Base-by-base conservation (phyloP, 208 protist genomes). In the Acanthamoeba quina region DNA sequence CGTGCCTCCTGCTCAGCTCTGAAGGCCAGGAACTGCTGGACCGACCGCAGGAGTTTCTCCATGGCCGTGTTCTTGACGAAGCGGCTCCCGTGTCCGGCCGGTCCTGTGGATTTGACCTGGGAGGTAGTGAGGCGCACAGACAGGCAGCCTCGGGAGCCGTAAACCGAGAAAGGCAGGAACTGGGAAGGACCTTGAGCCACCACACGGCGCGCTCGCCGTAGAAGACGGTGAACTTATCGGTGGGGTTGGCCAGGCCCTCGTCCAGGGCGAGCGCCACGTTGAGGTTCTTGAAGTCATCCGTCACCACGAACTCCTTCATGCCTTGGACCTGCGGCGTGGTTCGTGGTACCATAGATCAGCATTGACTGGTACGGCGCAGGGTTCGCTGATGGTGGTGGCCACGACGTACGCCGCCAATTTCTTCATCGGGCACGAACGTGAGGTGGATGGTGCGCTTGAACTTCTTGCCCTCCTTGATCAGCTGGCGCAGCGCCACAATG, bases 231-330 rank as follows among this genome's bases (percentile, higher is more conserved):
- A 96, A 97, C 5, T 52, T 62, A 56, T 97, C 92, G 13, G 68
- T 94, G 29, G 82, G 80, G 70, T 62, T 96, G 15, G 97, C 96
- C 15, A 98, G 92, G 60, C 97, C 97, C 95, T 98, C 97, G 93
- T 98, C 97, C 24, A 98, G 49, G n/a, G 62, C 96, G 29, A 97
- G n/a, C 37, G 94, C 96, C 11, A 97, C 78, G 90, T 98, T 97
- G 68, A 98, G 37, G n/a, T 60, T 31, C 83, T 88, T 95, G 56
- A 96, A 97, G 24, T 78, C 88, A 3, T 95, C 52, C 15, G 26
- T 93, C 13, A 52, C 5, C 6, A 97, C 41, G 29, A 98, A 97
- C 58, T 24, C 37, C 58, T 70, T 80, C 95, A 97, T 97, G 49
- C 98, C 98, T 26, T 96, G 78, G 21, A 31, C 31, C 13, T 96